phyloP scores from a whole-genome alignment of 352 stramenopile genomes.

The Phytophthora multivora region DNA sequence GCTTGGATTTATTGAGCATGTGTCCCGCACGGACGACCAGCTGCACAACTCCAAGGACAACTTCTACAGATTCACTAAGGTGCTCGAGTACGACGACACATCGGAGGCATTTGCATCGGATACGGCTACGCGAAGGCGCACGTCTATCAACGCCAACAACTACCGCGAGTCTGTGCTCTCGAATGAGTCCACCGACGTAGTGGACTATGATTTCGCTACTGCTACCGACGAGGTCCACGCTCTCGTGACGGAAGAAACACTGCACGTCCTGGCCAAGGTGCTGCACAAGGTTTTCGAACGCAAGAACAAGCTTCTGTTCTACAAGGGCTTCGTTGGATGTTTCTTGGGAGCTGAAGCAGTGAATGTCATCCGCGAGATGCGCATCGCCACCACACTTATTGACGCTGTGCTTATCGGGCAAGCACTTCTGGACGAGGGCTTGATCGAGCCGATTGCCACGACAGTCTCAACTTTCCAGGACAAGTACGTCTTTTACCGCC shows the following conservation, averaged over 20 bases:
- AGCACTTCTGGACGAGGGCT: constrained; percentile 72
- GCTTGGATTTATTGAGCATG: constrained; percentile 85
- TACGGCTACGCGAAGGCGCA: constrained; percentile 32
- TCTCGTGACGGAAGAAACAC: constrained; percentile 79
- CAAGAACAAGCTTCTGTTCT: constrained; percentile 89
- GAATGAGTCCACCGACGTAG: constrained; percentile 51
- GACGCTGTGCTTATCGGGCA: constrained; percentile 86
- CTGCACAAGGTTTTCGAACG: constrained; percentile 85
- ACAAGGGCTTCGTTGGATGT: constrained; percentile 85
- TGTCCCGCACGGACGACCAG: constrained; percentile 74
- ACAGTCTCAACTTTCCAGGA: constrained; percentile 81
- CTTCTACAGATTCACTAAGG: constrained; percentile 84
- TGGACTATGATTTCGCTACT: constrained; percentile 79
- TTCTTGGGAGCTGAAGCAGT: constrained; percentile 85
- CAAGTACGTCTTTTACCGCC: constrained; percentile 88
- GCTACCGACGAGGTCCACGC: constrained; percentile 83
- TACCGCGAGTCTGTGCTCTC: constrained; percentile 80
- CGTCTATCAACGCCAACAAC: constrained; percentile 68
- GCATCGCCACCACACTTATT: constrained; percentile 69
- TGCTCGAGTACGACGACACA: constrained; percentile 62
- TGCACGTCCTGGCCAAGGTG: constrained; percentile 67
- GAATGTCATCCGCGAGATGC: constrained; percentile 82
- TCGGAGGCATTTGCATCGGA: constrained; percentile 38
- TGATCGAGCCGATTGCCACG: constrained; percentile 80
- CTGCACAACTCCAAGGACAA: constrained; percentile 86